A percentile compares a stretch with the other conserved stretches of the same genome.
Conservation (phyloP, 1,284 basidiomycete genomes). For the Termitomyces sp. region DNA sequence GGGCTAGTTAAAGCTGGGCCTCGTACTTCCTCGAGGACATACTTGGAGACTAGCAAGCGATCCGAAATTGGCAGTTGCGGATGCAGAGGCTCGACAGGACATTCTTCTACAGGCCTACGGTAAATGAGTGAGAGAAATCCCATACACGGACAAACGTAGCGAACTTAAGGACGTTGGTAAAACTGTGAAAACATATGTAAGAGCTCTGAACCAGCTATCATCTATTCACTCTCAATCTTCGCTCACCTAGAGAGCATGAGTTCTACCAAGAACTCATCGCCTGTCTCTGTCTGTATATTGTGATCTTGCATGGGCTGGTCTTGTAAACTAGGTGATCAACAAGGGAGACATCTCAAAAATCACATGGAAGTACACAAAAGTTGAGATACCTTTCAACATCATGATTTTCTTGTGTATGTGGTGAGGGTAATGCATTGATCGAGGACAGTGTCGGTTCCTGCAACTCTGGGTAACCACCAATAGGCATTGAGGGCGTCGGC, state of each 20-base stretch:
- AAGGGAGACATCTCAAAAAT: not conserved
- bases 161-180: not conserved
- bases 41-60: not conserved
- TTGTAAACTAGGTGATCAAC: not conserved
- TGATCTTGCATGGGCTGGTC: not conserved
- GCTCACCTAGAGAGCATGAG: not conserved
- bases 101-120: not conserved
- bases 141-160: not conserved
- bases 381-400: not conserved
- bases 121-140: not conserved
- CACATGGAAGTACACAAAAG: not conserved
- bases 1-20: slow-evolving; percentile 1
- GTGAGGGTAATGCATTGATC: not conserved
- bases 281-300: not conserved
- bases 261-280: not conserved
- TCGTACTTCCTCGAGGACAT: slow-evolving; percentile 6
- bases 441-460: slow-evolving; percentile 4
- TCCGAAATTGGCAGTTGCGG: not conserved
- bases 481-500: slow-evolving; percentile 5
- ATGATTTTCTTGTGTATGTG: not conserved
- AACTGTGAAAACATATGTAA: not conserved
- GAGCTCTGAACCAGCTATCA: not conserved
- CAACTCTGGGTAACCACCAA: not conserved
- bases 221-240: too few species aligned
- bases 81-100: not conserved